These are phyloP conservation scores for Daldinia sp. DNA, from an alignment of 2,329 filamentous ascomycete genomes.

Conservation along the genomic window DNA sequence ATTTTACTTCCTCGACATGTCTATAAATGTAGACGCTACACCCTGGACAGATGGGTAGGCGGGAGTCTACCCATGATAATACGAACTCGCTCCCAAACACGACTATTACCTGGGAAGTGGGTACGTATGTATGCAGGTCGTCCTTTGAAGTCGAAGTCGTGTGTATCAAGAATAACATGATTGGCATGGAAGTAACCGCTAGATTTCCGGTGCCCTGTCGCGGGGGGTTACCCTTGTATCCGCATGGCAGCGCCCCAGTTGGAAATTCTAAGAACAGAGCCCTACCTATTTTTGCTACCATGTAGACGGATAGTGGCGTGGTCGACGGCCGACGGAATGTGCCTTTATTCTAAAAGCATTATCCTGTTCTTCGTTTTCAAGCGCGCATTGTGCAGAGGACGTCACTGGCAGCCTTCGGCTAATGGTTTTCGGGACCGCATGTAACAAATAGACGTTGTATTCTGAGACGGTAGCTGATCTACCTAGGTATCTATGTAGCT, in stretches of 20 bases:
- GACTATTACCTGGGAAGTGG: no score
- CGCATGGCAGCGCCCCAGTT: neutral
- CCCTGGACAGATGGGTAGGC: neutral
- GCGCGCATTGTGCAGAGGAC: neutral
- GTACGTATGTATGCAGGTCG: neutral
- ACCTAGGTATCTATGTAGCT: neutral
- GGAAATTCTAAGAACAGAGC: neutral
- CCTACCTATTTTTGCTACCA: neutral
- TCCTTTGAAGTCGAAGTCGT: neutral
- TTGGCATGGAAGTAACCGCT: neutral
- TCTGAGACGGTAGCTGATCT: constrained; percentile 8
- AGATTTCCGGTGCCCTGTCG: neutral
- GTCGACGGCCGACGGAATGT: neutral
- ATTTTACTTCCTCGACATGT: neutral
- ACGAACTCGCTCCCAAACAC: neutral
- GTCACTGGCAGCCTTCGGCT: neutral
- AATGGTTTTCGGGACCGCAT: neutral
- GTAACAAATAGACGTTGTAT: neutral
- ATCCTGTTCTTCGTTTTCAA: neutral
- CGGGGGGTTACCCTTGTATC: neutral
- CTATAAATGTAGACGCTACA: neutral
- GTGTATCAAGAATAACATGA: neutral
- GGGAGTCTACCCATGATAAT: neutral
- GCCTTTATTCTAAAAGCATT: neutral
- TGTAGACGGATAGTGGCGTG: neutral